Evolutionary conservation across 192 early-diverging fungal genomes (phyloP).

Genomic region (Mortierella hygrophila): DNA sequence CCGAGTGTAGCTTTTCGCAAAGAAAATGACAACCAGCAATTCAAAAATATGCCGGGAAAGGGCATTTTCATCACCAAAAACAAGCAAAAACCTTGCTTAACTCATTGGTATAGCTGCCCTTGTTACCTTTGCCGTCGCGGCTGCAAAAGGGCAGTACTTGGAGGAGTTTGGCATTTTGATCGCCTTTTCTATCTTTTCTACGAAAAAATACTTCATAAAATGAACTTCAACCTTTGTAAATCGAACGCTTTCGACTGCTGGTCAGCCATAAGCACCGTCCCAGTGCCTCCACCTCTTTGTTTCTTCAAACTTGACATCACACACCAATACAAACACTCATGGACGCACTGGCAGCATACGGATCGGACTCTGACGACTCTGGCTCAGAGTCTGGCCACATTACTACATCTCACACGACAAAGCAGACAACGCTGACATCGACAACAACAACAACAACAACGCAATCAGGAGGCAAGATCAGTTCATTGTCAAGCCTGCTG

Average conservation of each 20-base stretch:
- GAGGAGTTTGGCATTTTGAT: too few relatives aligned
- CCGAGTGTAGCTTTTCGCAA: too few relatives aligned
- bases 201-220: too few relatives aligned
- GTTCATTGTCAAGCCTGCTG: slow-evolving; percentile 31
- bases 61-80: too few relatives aligned
- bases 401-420: not conserved
- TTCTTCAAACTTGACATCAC: not conserved
- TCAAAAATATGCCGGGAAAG: too few relatives aligned
- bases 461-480: slow-evolving; percentile 10
- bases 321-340: slow-evolving; percentile 7
- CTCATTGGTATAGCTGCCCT: too few relatives aligned
- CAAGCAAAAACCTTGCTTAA: too few relatives aligned
- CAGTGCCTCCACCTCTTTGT: not conserved
- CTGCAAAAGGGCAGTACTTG: too few relatives aligned
- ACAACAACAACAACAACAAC: slow-evolving; percentile 10
- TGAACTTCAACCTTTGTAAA: too few relatives aligned
- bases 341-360: slow-evolving; percentile 46
- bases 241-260: not conserved
- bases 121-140: too few relatives aligned
- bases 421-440: not conserved
- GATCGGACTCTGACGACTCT: slow-evolving; percentile 50
- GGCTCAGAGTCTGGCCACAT: slow-evolving; percentile 22
- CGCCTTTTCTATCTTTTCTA: too few relatives aligned
- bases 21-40: too few relatives aligned
- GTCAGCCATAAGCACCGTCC: not conserved